Evolutionary conservation across 1,284 basidiomycete genomes (phyloP).

Genomic region (Ceratobasidium papillatum): DNA sequence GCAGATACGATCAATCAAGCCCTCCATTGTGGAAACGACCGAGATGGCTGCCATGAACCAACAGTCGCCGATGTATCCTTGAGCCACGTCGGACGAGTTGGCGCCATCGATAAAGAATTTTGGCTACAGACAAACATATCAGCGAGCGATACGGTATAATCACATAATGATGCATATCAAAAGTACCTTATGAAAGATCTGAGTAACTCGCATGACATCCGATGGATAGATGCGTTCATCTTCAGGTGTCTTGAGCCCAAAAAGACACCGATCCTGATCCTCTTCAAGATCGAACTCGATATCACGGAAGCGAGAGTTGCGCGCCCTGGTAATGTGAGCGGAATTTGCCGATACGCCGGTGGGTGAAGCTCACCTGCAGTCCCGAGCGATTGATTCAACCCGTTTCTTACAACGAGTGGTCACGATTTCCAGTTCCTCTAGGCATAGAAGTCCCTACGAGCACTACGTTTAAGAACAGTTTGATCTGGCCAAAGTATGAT

Average conservation of each 20-base stretch:
- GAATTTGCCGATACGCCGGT: background rate
- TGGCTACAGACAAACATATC: slow-evolving; percentile 45
- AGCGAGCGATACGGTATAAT: background rate
- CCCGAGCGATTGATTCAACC: slow-evolving; percentile 38
- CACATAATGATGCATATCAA: background rate
- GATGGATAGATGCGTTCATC: slow-evolving; percentile 42
- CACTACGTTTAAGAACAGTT: background rate
- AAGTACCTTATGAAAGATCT: slow-evolving; percentile 55
- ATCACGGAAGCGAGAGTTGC: slow-evolving; percentile 52
- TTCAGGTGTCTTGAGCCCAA: slow-evolving; percentile 50
- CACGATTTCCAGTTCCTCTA: slow-evolving; percentile 38
- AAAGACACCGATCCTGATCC: slow-evolving; percentile 57
- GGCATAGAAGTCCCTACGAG: slow-evolving; percentile 17
- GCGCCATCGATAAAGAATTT: slow-evolving; percentile 57
- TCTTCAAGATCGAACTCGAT: slow-evolving; percentile 63
- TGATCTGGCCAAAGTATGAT: no score
- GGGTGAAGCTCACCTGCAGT: slow-evolving; percentile 11
- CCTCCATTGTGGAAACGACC: slow-evolving; percentile 53
- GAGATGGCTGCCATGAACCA: slow-evolving; percentile 62
- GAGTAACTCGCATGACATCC: slow-evolving; percentile 57
- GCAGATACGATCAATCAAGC: slow-evolving; percentile 61
- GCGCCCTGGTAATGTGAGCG: background rate
- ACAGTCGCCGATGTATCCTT: slow-evolving; percentile 58
- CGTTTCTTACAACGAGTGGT: slow-evolving; percentile 35
- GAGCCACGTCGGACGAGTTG: slow-evolving; percentile 54